phyloP scores from a whole-genome alignment of 176 grass and related monocot genomes.

The Pharus latifolius region DNA sequence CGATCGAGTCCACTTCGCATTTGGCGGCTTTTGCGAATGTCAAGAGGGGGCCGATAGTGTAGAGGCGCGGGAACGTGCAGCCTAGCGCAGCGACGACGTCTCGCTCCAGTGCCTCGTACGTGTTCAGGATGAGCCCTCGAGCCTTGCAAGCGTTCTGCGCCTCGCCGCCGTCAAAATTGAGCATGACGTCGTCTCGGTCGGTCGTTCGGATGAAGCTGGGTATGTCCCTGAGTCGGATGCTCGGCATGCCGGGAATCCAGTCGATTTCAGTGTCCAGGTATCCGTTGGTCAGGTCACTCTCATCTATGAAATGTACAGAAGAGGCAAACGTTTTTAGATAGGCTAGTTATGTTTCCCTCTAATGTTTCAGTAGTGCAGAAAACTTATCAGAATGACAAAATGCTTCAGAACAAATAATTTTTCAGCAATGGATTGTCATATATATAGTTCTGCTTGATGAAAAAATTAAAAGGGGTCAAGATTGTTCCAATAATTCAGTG shows the following conservation, averaged over 20 bases:
- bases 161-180: slow-evolving; percentile 29
- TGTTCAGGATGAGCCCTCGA: slow-evolving; percentile 50
- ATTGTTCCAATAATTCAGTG: too few species aligned
- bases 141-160: slow-evolving; percentile 32
- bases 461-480: too few species aligned
- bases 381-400: too few species aligned
- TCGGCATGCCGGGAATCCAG: slow-evolving; percentile 31
- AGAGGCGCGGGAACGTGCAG: slow-evolving; percentile 32
- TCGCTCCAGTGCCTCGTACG: slow-evolving; percentile 44
- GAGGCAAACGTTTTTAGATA: too few species aligned
- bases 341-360: too few species aligned
- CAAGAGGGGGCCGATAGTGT: slow-evolving; percentile 37
- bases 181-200: slow-evolving; percentile 38
- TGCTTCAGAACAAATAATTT: too few species aligned
- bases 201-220: slow-evolving; percentile 51
- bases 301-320: slow-evolving; percentile 9
- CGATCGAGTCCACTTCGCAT: slow-evolving; percentile 19
- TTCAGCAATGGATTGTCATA: too few species aligned
- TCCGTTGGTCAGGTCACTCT: slow-evolving; percentile 31
- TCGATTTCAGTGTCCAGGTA: slow-evolving; percentile 44
- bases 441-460: too few species aligned
- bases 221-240: slow-evolving; percentile 37
- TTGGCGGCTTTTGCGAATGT: neutral
- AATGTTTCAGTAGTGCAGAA: too few species aligned
- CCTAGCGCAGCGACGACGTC: slow-evolving; percentile 33